These are phyloP conservation scores for Dryas octopetala DNA, from an alignment of 306 rosid species.

Conservation along the genomic window DNA sequence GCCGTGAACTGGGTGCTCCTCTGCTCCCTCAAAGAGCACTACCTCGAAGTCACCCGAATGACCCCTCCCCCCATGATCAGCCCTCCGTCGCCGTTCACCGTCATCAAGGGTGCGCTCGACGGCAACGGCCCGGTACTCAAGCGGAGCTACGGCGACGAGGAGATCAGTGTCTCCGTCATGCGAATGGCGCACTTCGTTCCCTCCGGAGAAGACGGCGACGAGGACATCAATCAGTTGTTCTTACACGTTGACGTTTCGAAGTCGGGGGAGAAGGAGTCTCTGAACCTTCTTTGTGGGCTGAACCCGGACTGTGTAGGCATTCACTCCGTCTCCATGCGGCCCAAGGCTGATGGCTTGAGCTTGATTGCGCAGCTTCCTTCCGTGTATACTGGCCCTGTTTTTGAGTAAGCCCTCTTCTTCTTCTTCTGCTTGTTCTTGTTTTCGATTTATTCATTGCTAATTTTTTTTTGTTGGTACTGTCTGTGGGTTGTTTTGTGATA, in stretches of 20 bases:
- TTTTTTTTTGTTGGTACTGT: background rate
- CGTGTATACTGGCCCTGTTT: constrained; percentile 63
- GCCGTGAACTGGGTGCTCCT: constrained; percentile 69
- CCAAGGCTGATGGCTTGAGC: constrained; percentile 36
- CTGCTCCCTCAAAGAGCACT: constrained; percentile 92
- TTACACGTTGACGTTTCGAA: constrained; percentile 73
- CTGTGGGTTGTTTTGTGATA: background rate
- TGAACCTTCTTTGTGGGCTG: constrained; percentile 72
- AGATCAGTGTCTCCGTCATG: constrained; percentile 65
- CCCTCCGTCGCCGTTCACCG: constrained; percentile 75
- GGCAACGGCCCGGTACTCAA: constrained; percentile 68
- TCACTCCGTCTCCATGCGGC: constrained; percentile 86
- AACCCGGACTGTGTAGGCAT: constrained; percentile 90
- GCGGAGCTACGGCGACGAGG: constrained; percentile 62
- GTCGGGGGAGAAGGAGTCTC: constrained; percentile 52
- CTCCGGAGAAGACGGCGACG: constrained; percentile 34
- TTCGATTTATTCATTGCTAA: background rate
- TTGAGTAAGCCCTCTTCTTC: constrained; percentile 47
- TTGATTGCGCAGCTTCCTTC: constrained; percentile 39
- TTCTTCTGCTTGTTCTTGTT: background rate
- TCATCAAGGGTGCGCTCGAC: constrained; percentile 71
- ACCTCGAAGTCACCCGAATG: constrained; percentile 76
- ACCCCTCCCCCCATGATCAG: constrained; percentile 76
- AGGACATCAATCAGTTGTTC: constrained; percentile 65
- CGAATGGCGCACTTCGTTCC: constrained; percentile 44